Conservation (phyloP, 2,329 filamentous ascomycete genomes). For the Dothiorella sarmentorum region DNA sequence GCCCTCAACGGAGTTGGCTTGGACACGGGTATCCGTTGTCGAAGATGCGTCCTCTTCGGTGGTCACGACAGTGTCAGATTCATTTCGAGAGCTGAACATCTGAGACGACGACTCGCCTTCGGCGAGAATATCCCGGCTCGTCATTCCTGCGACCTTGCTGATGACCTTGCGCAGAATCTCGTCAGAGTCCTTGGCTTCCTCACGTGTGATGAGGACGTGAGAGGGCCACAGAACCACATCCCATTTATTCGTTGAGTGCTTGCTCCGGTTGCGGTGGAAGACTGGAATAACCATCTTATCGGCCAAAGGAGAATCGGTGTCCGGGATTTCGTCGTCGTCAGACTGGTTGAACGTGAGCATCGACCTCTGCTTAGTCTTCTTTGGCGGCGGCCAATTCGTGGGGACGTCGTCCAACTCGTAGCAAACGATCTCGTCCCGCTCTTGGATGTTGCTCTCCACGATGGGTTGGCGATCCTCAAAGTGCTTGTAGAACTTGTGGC, state of each 20-base stretch:
- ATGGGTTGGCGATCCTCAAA: conserved; percentile 66
- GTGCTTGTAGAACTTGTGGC: conserved; percentile 79
- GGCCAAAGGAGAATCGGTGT: conserved; percentile 60
- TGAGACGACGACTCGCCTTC: conserved; percentile 46
- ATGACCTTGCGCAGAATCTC: conserved; percentile 76
- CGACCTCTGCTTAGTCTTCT: conserved; percentile 48
- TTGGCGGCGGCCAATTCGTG: conserved; percentile 68
- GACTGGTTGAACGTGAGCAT: conserved; percentile 50
- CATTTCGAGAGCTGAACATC: conserved; percentile 52
- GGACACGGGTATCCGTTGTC: conserved; percentile 66
- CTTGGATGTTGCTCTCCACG: conserved; percentile 65
- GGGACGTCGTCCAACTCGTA: conserved; percentile 77
- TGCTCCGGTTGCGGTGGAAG: conserved; percentile 55
- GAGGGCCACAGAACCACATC: conserved; percentile 51
- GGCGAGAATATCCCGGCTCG: conserved; percentile 63
- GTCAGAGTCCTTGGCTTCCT: conserved; percentile 69
- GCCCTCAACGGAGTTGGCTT: conserved; percentile 75
- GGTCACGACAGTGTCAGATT: conserved; percentile 67
- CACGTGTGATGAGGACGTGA: conserved; percentile 71
- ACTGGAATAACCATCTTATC: conserved; percentile 69
- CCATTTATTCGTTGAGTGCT: conserved; percentile 29
- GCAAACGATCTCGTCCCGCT: conserved; percentile 62
- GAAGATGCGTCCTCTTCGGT: conserved; percentile 62
- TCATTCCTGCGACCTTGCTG: conserved; percentile 70
- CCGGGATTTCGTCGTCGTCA: conserved; percentile 46